phyloP scores from a whole-genome alignment of 2,329 filamentous ascomycete species.

The Acephala macrosclerotiorum region DNA sequence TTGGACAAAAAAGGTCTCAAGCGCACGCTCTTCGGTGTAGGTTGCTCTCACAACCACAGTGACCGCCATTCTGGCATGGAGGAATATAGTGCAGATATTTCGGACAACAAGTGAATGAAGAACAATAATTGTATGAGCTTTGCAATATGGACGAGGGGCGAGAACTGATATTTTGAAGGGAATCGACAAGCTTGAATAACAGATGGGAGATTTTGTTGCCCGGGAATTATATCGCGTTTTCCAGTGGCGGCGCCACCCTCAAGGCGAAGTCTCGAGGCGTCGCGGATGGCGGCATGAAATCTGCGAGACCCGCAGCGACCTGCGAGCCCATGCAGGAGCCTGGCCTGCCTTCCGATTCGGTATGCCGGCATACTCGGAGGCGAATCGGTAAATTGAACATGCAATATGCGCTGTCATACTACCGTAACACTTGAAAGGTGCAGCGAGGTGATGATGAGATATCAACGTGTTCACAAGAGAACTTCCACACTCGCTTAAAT shows the following conservation, averaged over 20 bases:
- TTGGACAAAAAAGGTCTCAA: conserved; percentile 16
- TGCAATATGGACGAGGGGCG: not conserved
- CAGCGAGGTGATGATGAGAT: too few relatives aligned
- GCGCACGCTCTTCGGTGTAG: conserved; percentile 17
- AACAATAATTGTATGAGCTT: not conserved
- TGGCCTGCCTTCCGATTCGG: not conserved
- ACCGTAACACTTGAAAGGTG: not conserved
- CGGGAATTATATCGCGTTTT: not conserved
- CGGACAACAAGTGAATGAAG: too few relatives aligned
- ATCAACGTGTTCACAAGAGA: too few relatives aligned
- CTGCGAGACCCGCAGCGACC: not conserved
- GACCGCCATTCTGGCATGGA: not conserved
- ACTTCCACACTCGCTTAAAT: not conserved
- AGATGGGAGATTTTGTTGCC: not conserved
- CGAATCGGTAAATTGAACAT: not conserved
- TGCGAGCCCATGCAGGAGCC: not conserved
- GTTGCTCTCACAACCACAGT: not conserved
- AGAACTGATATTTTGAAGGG: not conserved
- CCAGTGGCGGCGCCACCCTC: not conserved
- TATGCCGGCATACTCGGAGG: not conserved
- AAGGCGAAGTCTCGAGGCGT: not conserved
- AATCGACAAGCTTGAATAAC: not conserved
- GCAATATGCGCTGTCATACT: not conserved
- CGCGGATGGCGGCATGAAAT: not conserved
- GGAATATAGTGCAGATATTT: too few relatives aligned